These are phyloP conservation scores for Melocanna baccifera DNA, from an alignment of 176 grass and related monocot genomes.

Conservation along the genomic window DNA sequence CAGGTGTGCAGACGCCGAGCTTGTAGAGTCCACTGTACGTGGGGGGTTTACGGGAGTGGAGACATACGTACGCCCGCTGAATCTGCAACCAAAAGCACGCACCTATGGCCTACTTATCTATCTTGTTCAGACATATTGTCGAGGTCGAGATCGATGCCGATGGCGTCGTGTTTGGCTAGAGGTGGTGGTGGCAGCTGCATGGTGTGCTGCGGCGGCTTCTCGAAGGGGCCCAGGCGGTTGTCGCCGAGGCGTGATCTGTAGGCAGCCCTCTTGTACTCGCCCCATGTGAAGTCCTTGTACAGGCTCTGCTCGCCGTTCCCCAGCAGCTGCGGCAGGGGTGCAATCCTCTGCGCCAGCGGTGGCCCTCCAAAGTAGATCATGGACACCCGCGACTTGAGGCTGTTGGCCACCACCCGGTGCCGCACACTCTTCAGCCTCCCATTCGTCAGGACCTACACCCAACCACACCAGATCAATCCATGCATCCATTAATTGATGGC, in stretches of 20 bases:
- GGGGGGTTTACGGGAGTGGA: not conserved
- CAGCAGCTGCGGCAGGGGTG: conserved; percentile 63
- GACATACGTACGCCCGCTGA: not conserved
- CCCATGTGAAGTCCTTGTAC: conserved; percentile 91
- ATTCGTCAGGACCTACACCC: conserved; percentile 64
- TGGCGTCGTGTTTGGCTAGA: not conserved
- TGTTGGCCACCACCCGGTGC: conserved; percentile 68
- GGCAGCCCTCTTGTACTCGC: conserved; percentile 79
- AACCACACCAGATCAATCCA: not conserved
- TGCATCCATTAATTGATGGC: not conserved
- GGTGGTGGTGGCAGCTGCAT: conserved; percentile 3
- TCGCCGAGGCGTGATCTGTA: conserved; percentile 70
- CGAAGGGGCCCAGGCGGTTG: conserved; percentile 73
- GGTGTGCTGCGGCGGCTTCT: not conserved
- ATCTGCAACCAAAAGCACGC: not conserved
- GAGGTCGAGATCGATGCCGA: not conserved
- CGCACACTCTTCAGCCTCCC: conserved; percentile 70
- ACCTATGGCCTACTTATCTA: not conserved
- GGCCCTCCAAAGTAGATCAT: conserved; percentile 88
- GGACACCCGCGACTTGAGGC: conserved; percentile 59
- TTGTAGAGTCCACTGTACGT: not conserved
- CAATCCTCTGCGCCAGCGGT: conserved; percentile 55
- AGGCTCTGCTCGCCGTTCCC: conserved; percentile 47
- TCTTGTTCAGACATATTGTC: not conserved
- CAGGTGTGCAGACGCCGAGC: not conserved